Conservation (phyloP, 2,329 filamentous ascomycete species). For the Sordariomycetes sp. region DNA sequence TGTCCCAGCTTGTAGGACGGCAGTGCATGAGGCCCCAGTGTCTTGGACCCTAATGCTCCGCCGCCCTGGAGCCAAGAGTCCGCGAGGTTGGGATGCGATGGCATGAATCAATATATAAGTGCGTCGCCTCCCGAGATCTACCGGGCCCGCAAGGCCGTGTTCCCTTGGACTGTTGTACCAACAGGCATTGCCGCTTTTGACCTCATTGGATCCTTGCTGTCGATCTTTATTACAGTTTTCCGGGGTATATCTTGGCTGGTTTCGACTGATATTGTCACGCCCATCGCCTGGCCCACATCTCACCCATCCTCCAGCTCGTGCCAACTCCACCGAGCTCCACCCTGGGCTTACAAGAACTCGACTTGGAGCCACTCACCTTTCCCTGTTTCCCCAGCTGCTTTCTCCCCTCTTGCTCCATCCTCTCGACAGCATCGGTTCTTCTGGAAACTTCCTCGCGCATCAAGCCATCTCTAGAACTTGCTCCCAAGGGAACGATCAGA, state of each 20-base stretch:
- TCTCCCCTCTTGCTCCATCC: not conserved
- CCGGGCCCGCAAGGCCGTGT: not conserved
- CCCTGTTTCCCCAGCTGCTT: not conserved
- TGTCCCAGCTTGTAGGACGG: not conserved
- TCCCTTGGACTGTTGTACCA: not conserved
- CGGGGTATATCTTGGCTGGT: not conserved
- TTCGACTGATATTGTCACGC: not conserved
- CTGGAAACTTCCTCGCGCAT: no score
- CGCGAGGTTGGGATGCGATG: not conserved
- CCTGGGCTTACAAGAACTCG: not conserved
- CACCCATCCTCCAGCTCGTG: not conserved
- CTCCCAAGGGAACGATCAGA: not conserved
- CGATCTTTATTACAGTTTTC: constrained; percentile 1
- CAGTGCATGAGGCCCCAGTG: not conserved
- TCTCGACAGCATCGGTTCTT: not conserved
- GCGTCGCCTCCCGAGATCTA: not conserved
- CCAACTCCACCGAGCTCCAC: not conserved
- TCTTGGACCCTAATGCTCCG: not conserved
- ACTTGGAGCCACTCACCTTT: no score
- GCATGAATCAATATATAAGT: not conserved
- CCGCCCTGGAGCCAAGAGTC: not conserved
- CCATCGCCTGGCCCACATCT: not conserved
- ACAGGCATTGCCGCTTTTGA: not conserved
- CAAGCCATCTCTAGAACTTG: not conserved
- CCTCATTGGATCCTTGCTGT: not conserved